Evolutionary conservation across 257 asterid genomes (phyloP), one percentile per base, ranked within the genome.

Genomic region (Nicotiana undulata): DNA sequence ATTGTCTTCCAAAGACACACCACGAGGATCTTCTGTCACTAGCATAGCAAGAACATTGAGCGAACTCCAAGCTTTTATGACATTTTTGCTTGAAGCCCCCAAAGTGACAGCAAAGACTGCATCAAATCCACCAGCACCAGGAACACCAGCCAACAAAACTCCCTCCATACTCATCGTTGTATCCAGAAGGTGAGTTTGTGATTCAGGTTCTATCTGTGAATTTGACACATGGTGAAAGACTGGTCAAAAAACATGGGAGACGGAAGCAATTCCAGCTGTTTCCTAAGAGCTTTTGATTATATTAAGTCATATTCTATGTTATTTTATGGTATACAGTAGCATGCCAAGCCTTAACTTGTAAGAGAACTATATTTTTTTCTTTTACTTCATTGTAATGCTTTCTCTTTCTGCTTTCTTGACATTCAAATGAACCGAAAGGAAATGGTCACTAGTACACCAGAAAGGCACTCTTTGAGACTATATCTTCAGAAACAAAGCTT

Each of bases 71-170:
- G 88, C 86, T 78, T 85, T 86, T 64, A 85, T 82, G 75, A 96
- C 92, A 5, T 88, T 89, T 83, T 84, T 80, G 88, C 92, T 86
- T n/a, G 97, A 87, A 68, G 80, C 85, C 29, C 97, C 97, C 84
- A 96, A 88, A 26, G 97, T 89, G 81, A 96, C 85, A 4, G 98
- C 95, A 90, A 96, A 96, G 68, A 96, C 96, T 0, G 99, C 99
- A 75, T 94, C 99, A 75, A 94, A 96, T 10, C 99, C 99, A 77
- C 99, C 99, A 16, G 99, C 99, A 63, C 99, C 98, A 58, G 98
- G 99, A 85, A 96, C 98, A 68, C 99, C 99, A 32, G 95, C 96
- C 84, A 96, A 76, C 59, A 94, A 34, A 76, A 92, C 99, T 79
- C 99, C 99, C 86, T 92, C 93, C 79, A 77, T 85, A 32, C 85